Evolutionary conservation across 345 rosid genomes (phyloP).

Genomic region (Aquilaria yunnanensis): DNA sequence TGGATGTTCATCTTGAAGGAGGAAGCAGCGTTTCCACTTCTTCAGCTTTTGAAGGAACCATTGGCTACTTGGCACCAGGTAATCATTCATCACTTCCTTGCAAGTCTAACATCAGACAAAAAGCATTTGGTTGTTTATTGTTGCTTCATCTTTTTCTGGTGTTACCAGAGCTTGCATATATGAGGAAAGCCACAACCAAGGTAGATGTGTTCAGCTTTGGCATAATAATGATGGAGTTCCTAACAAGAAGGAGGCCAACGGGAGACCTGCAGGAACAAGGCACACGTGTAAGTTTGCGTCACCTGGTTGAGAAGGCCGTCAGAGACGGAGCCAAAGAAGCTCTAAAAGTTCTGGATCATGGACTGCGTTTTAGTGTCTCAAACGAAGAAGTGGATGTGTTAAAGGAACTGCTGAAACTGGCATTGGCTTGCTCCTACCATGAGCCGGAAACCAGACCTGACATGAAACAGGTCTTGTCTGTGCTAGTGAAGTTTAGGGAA

Average conservation of each 20-base stretch:
- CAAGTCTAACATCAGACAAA: too few relatives aligned
- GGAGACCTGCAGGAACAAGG: slow-evolving; percentile 43
- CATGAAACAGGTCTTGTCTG: slow-evolving; percentile 51
- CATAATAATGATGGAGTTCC: slow-evolving; percentile 59
- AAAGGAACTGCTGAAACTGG: slow-evolving; percentile 38
- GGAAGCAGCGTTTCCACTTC: slow-evolving; percentile 43
- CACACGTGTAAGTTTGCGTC: slow-evolving; percentile 33
- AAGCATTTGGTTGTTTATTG: not conserved
- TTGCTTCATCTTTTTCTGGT: not conserved
- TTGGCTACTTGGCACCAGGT: slow-evolving; percentile 98
- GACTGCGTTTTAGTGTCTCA: slow-evolving; percentile 15
- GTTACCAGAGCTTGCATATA: slow-evolving; percentile 71
- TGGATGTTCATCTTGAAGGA: slow-evolving; percentile 48
- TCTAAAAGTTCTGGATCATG: slow-evolving; percentile 42
- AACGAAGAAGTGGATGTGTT: slow-evolving; percentile 23
- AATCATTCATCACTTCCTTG: slow-evolving; percentile 2
- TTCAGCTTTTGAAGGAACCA: slow-evolving; percentile 72
- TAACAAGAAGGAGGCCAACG: slow-evolving; percentile 74
- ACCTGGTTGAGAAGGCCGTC: slow-evolving; percentile 44
- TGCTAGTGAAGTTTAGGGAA: slow-evolving; percentile 38
- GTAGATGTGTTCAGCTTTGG: slow-evolving; percentile 91
- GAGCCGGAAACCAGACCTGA: slow-evolving; percentile 62
- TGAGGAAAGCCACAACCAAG: slow-evolving; percentile 70
- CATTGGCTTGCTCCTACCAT: slow-evolving; percentile 48
- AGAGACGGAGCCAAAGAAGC: slow-evolving; percentile 31